Percentiles rank a stretch among this genome's conserved stretches.
Evolutionary conservation across 2,329 filamentous ascomycete species (phyloP).

Genomic region (Lizonia empirigonia): DNA sequence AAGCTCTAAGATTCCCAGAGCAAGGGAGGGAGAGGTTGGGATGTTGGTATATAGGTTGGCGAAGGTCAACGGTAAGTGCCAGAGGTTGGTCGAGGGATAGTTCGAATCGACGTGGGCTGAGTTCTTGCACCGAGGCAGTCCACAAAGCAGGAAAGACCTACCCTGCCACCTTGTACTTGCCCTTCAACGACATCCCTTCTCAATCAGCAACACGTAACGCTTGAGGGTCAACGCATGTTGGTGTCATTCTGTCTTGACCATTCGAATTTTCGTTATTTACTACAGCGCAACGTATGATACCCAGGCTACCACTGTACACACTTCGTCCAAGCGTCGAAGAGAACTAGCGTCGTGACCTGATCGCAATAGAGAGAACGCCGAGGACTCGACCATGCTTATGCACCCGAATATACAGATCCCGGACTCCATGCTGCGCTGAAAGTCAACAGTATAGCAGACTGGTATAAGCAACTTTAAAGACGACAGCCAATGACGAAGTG

Average conservation of each 20-base stretch:
- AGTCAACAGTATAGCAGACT: constrained; percentile 14
- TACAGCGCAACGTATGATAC: not conserved
- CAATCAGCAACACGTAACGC: too few species aligned
- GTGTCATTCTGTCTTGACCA: constrained; percentile 11
- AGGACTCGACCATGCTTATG: constrained; percentile 10
- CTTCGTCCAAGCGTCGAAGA: not conserved
- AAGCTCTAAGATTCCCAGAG: not conserved
- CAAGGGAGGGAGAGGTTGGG: not conserved
- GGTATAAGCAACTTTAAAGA: constrained; percentile 4
- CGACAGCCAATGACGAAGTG: not conserved
- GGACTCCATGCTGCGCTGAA: constrained; percentile 26
- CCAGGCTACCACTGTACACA: not conserved
- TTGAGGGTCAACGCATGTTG: too few species aligned
- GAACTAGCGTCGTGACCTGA: not conserved
- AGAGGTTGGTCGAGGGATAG: not conserved
- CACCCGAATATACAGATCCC: constrained; percentile 14
- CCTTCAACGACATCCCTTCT: too few species aligned
- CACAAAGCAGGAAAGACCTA: not conserved
- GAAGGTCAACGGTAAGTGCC: not conserved
- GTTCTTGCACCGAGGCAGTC: too few species aligned
- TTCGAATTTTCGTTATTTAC: constrained; percentile 10
- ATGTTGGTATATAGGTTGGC: not conserved
- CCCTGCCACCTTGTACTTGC: too few species aligned
- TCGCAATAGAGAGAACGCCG: constrained; percentile 3
- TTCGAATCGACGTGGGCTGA: too few species aligned